Evolutionary conservation across 2,329 filamentous ascomycete genomes (phyloP).

Genomic region (Cryphonectria naterciae): DNA sequence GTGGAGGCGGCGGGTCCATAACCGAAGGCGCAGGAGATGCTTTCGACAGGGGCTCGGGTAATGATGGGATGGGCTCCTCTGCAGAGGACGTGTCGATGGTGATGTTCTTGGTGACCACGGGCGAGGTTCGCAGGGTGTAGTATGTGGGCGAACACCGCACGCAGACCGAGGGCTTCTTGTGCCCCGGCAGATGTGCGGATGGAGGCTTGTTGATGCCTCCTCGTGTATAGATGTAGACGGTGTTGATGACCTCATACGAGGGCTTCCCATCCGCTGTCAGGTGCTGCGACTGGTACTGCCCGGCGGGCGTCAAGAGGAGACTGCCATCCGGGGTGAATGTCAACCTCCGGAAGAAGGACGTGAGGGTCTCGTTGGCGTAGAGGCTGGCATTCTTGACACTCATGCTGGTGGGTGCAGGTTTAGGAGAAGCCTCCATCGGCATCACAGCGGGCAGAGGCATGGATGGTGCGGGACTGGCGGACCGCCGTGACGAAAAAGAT

Average conservation of each 20-base stretch:
- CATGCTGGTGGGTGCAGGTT: conserved; percentile 64
- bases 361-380: conserved; percentile 95
- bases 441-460: conserved; percentile 94
- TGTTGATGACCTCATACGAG: conserved; percentile 88
- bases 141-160: conserved; percentile 91
- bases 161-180: conserved; percentile 97
- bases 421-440: conserved; percentile 88
- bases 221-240: conserved; percentile 96
- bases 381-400: conserved; percentile 81
- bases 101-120: conserved; percentile 79
- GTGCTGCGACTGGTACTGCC: conserved; percentile 87
- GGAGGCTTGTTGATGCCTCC: conserved; percentile 97
- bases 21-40: conserved; percentile 61
- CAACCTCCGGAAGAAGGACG: conserved; percentile 92
- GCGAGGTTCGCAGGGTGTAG: conserved; percentile 75
- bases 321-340: conserved; percentile 96
- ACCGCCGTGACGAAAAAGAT: conserved; percentile 86
- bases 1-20: conserved; percentile 79
- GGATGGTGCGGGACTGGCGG: conserved; percentile 89
- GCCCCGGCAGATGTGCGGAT: conserved; percentile 90
- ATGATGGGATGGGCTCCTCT: conserved; percentile 79
- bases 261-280: conserved; percentile 70
- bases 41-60: conserved; percentile 80
- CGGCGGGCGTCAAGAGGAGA: conserved; percentile 89
- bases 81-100: conserved; percentile 91